These are phyloP conservation scores for Phytophthora kernoviae DNA, from an alignment of 352 stramenopile species.

Conservation along the genomic window DNA sequence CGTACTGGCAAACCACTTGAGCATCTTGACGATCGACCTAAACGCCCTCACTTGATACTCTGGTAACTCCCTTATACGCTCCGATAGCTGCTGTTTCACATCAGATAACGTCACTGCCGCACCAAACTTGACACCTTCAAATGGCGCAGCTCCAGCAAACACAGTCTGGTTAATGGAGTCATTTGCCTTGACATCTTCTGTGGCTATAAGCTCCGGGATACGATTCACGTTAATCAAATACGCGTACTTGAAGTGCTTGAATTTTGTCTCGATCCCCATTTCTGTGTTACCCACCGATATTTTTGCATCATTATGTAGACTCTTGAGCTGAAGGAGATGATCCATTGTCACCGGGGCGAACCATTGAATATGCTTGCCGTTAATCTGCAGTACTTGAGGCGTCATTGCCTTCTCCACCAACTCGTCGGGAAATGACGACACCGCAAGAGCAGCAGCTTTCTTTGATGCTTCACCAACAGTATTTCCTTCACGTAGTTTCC, in stretches of 20 bases:
- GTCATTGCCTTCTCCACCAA: conserved; percentile 57
- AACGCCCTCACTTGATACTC: conserved; percentile 57
- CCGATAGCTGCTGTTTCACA: conserved; percentile 66
- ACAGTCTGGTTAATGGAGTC: conserved; percentile 62
- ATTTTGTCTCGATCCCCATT: conserved; percentile 96
- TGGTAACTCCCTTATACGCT: conserved; percentile 38
- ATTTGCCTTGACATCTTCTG: conserved; percentile 32
- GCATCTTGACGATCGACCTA: conserved; percentile 83
- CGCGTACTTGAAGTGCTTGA: conserved; percentile 88
- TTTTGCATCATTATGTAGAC: conserved; percentile 82
- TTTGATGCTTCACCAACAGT: conserved; percentile 17
- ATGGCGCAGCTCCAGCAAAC: conserved; percentile 43
- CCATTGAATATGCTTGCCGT: conserved; percentile 87
- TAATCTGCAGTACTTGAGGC: conserved; percentile 71
- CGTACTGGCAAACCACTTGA: conserved; percentile 97
- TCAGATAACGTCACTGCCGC: conserved; percentile 77
- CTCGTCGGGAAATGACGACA: conserved; percentile 58
- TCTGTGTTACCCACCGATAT: conserved; percentile 97
- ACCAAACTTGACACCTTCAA: conserved; percentile 80
- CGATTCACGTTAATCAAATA: conserved; percentile 76
- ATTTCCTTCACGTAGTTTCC: conserved; percentile 26
- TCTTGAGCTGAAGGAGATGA: conserved; percentile 90
- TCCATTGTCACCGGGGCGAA: conserved; percentile 91
- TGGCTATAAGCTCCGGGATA: conserved; percentile 64
- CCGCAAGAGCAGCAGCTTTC: conserved; percentile 12